Base-by-base conservation (phyloP, 768 basidiomycete species). In the Suillus luteus region DNA sequence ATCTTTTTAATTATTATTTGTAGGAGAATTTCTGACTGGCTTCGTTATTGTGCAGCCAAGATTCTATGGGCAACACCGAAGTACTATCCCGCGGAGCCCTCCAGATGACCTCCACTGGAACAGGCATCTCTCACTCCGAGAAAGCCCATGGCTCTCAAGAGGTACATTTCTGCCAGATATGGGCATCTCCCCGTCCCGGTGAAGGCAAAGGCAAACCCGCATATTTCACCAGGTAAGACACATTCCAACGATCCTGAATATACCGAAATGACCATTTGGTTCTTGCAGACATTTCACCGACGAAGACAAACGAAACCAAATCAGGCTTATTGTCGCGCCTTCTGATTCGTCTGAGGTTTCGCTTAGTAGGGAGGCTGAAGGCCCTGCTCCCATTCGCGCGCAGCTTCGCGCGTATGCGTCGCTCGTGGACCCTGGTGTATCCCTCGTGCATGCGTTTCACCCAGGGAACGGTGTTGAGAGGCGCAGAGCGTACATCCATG, bases 51-150 rank as follows among this genome's bases (percentile, higher is more conserved):
- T n/a, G 14, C 64, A 93, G 95, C 78, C 85, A 90, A 76, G 96
- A 98, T 77, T 92, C 89, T 6, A 92, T 97, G 90, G 89, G 90
- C 44, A 96, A 96, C 78, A 83, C 84, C 61, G 96, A 99, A 74
- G 82, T 95, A 63, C 85, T 98, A 72, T 88, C 88, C 73, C 87
- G 94, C 17, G 96, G 96, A 1, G 91, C 94, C 69, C 69, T 98
- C 38, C 96, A 98, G 75, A 86, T 97, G 78, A 95, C 95, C 2
- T 93, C 91, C 1, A 88, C 96, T 0, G 96, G 96, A 11, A 95
- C 90, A 0, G 96, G 96, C 4, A 96, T 98, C 70, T 82, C 87
- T 0, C 96, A 98, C 75, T 89, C 88, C 37, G 89, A 90, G 68
- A 84, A 83, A 70, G 82, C 79, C 22, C 72, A 89, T 70, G 84